Evolutionary conservation across 257 asterid species (phyloP), one percentile per base, ranked within the genome.

Genomic region (Cynanchum wilfordii): DNA sequence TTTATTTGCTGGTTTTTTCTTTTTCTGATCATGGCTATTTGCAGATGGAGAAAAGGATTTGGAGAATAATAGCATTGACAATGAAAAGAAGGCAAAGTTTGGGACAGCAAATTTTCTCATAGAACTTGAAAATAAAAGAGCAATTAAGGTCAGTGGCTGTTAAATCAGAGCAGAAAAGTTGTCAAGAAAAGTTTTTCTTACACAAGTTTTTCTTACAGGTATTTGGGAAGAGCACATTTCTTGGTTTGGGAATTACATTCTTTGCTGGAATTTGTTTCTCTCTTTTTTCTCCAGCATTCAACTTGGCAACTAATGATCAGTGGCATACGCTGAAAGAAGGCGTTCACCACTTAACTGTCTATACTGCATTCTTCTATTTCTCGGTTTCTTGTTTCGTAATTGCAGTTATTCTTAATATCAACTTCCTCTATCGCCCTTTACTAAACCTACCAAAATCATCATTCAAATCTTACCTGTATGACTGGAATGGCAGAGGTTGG

Each of bases 191-290:
- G n/a, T n/a, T n/a, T n/a, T 33, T 33, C 38, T 33, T 33, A 33
- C 38, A 33, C 38, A 33, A 3, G 38, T 33, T 33, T 33, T n/a
- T n/a, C n/a, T 60, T 75, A 73, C 83, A 94, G 99, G 99, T 94
- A 25, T 83, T 90, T 3, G 99, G 98, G 74, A 94, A 88, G 88
- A 85, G 96, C 33, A 86, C 88, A 2, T 77, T 86, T 77, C 77
- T 91, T 4, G 99, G 99, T 50, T 79, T 94, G 85, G 86, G 75
- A 2, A 86, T 91, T 69, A 88, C 97, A 20, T 88, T 91, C 86
- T 91, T 94, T n/a, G 96, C 98, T 0, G 99, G 99, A 64, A 11
- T 88, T 54, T 91, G 97, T 77, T 92, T 94, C 73, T 94, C 99
- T 44, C 83, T 94, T 19, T 89, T 94, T 51, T 86, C 96, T 10